phyloP scores from a whole-genome alignment of 129 eudicot species.

The Tagetes erecta region DNA sequence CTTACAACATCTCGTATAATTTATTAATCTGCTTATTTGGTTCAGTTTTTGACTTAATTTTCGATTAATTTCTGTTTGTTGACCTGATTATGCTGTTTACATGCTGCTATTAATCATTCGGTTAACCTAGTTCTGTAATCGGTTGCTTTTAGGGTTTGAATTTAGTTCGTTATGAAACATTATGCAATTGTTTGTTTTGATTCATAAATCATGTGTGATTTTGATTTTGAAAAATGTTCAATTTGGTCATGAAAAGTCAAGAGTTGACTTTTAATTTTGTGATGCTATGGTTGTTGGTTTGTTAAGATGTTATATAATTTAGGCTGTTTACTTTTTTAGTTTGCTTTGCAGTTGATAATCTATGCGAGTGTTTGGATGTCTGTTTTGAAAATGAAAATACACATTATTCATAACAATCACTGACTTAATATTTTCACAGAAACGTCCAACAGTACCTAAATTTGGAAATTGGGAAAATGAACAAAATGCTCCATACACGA shows the following conservation, averaged over 20 bases:
- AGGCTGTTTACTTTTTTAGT: too few species aligned
- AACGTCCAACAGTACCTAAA: conserved; percentile 73
- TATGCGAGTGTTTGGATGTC: too few species aligned
- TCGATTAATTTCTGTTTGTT: background rate
- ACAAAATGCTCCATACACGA: conserved; percentile 70
- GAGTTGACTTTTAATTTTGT: conserved; percentile 30
- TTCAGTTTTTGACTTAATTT: conserved; percentile 1
- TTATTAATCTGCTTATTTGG: background rate
- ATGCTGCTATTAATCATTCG: background rate
- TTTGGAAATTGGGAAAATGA: conserved; percentile 85
- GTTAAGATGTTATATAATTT: too few species aligned
- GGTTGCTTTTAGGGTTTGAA: too few species aligned
- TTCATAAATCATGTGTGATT: background rate
- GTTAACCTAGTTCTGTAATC: too few species aligned
- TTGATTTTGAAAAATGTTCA: background rate
- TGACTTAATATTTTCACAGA: conserved; percentile 18
- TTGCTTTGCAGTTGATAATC: too few species aligned
- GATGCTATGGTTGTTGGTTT: background rate
- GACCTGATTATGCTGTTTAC: conserved; percentile 6
- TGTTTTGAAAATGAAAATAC: too few species aligned
- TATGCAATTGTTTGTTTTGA: background rate
- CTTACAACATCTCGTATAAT: background rate
- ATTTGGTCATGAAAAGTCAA: conserved; percentile 27
- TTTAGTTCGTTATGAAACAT: background rate
- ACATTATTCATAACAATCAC: background rate